These are phyloP conservation scores for Aspergillus ochraceus DNA, from an alignment of 2,329 filamentous ascomycete species.

Conservation along the genomic window DNA sequence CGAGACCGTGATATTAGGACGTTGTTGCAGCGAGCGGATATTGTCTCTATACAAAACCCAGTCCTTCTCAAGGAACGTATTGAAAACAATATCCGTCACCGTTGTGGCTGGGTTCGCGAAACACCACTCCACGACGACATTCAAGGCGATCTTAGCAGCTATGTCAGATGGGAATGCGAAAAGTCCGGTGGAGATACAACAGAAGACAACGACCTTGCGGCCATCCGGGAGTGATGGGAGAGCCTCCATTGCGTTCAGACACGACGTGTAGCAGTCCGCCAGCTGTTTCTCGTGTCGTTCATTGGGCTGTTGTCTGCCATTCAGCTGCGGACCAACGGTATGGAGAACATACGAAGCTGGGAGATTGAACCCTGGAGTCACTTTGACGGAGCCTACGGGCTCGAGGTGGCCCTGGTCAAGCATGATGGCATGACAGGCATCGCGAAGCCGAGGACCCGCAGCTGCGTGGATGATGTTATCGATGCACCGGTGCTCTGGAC, in stretches of 20 bases:
- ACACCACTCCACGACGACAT: conserved; percentile 17
- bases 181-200: conserved; percentile 26
- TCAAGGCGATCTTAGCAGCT: conserved; percentile 18
- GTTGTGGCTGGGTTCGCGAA: conserved; percentile 9
- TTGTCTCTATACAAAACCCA: conserved; percentile 13
- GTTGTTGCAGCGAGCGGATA: neutral
- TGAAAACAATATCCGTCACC: conserved; percentile 23
- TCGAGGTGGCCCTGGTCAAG: conserved; percentile 10
- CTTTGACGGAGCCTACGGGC: conserved; percentile 13
- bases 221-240: conserved; percentile 15
- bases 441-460: conserved; percentile 22
- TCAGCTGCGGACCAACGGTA: conserved; percentile 23
- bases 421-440: conserved; percentile 20
- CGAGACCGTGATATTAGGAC: neutral
- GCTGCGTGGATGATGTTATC: conserved; percentile 26
- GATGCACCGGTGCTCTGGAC: conserved; percentile 23
- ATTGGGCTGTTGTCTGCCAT: neutral
- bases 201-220: conserved; percentile 20
- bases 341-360: conserved; percentile 18
- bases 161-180: conserved; percentile 22
- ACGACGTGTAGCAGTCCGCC: conserved; percentile 18
- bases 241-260: conserved; percentile 13
- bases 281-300: conserved; percentile 13
- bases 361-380: conserved; percentile 22
- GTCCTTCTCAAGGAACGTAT: conserved; percentile 21